These are phyloP conservation scores for Austroboletus olivaceoglutinosus DNA, from an alignment of 1,284 basidiomycete genomes.

Conservation along the genomic window DNA sequence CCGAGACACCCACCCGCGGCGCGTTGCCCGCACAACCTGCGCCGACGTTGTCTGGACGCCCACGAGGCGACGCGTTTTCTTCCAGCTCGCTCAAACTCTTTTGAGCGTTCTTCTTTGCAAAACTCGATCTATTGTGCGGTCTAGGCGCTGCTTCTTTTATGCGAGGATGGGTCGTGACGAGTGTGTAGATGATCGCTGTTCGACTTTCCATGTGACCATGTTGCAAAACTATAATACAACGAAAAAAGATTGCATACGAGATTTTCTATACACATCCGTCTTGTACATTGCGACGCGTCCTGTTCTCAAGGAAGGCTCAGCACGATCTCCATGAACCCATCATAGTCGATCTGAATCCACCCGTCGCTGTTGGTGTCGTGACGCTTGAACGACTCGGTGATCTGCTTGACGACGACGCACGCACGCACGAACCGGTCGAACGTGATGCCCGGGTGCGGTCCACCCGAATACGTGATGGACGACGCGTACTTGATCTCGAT, in stretches of 20 bases:
- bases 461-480: slow-evolving; percentile 34
- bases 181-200: not conserved
- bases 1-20: slow-evolving; percentile 33
- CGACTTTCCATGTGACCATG: not conserved
- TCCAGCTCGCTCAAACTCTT: slow-evolving; percentile 19
- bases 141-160: too few relatives aligned
- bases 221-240: not conserved
- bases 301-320: slow-evolving; percentile 57
- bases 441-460: slow-evolving; percentile 56
- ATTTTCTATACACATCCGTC: not conserved
- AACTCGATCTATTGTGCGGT: too few relatives aligned
- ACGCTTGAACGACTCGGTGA: slow-evolving; percentile 62
- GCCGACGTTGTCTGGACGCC: slow-evolving; percentile 29
- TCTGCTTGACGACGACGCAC: slow-evolving; percentile 76
- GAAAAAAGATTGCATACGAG: not conserved
- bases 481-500: slow-evolving; percentile 63
- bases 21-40: slow-evolving; percentile 26
- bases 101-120: slow-evolving; percentile 3
- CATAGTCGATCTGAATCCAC: slow-evolving; percentile 76
- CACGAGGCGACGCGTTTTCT: slow-evolving; percentile 33
- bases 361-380: slow-evolving; percentile 68
- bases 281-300: not conserved
- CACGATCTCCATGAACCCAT: slow-evolving; percentile 73
- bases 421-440: slow-evolving; percentile 83
- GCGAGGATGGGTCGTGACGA: not conserved